Evolutionary conservation across 2,329 filamentous ascomycete species (phyloP), one percentile per base, ranked within the genome.

Genomic region (Arthroderma uncinatum): DNA sequence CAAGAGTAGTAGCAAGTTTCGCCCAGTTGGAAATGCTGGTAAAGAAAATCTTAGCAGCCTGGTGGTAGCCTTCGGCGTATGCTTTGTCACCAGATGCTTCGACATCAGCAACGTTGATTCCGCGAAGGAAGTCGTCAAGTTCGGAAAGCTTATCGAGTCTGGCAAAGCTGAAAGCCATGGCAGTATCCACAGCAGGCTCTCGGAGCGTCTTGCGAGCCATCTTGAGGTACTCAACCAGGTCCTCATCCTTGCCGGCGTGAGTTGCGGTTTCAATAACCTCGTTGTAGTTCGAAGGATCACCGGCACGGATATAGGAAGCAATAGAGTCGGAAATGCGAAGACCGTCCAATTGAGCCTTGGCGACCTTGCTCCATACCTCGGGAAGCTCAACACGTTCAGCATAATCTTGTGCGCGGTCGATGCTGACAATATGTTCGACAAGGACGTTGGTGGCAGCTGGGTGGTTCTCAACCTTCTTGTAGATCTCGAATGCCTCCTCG

Each of bases 1-100:
- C 93, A 60, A 97, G 82, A 9, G 93, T 98, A 9, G 93, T 97
- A 12, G 93, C 91, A 66, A 98, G 84, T 79, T 98, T 98, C 57
- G 92, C 92, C 93, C 93, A 98, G 81, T 98, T 98, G 56, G 93
- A 98, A 70, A 98, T 95, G 76, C 89, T 97, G 57, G 84, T 89
- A 78, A 85, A 98, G 81, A 97, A 98, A 68, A 98, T 97, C 82
- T 98, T 98, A 63, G 93, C 89, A 44, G 93, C 93, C 78, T 97
- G 87, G 68, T 93, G 92, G 68, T 89, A 85, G 60, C 92, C 92
- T 75, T 98, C 93, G 62, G 85, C 87, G 64, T 95, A 97, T 21
- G 93, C 92, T 79, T 96, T 96, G 80, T 98, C 93, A 78, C 93
- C 93, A 59, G 90, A 97, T 65, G 93, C 88, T 71, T 98, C 93